Conservation (phyloP, 768 basidiomycete species). For the Collybia mongolica region DNA sequence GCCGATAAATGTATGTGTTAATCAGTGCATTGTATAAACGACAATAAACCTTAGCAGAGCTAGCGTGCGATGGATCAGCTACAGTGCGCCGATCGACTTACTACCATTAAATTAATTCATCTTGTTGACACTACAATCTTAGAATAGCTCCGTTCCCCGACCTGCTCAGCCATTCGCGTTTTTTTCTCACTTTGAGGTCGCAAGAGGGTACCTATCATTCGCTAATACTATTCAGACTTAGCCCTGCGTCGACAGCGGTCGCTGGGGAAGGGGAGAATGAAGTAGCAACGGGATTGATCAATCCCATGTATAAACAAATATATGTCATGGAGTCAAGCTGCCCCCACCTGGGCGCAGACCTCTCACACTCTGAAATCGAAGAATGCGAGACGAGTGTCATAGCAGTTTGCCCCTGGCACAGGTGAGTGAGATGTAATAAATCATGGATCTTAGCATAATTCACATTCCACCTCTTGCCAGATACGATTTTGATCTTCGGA, state of each 20-base stretch:
- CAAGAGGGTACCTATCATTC: slow-evolving; percentile 57
- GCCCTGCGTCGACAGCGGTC: slow-evolving; percentile 24
- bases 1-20: no score
- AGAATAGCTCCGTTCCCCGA: slow-evolving; percentile 44
- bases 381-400: slow-evolving; percentile 58
- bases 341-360: slow-evolving; percentile 78
- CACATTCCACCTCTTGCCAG: slow-evolving; percentile 29
- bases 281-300: slow-evolving; percentile 4
- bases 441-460: not conserved
- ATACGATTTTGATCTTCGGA: slow-evolving; percentile 72
- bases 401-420: slow-evolving; percentile 77
- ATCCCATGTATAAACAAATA: slow-evolving; percentile 39
- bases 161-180: slow-evolving; percentile 57
- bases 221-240: slow-evolving; percentile 63
- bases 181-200: slow-evolving; percentile 59
- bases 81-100: not conserved
- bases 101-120: not conserved
- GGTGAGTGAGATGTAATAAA: slow-evolving; percentile 31
- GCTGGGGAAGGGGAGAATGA: slow-evolving; percentile 1
- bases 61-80: not conserved
- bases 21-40: no score
- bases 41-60: no score
- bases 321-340: slow-evolving; percentile 83
- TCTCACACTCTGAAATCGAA: slow-evolving; percentile 81
- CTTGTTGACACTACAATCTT: not conserved